Conservation (phyloP, 352 stramenopile genomes). For the Globisporangium perplexum region DNA sequence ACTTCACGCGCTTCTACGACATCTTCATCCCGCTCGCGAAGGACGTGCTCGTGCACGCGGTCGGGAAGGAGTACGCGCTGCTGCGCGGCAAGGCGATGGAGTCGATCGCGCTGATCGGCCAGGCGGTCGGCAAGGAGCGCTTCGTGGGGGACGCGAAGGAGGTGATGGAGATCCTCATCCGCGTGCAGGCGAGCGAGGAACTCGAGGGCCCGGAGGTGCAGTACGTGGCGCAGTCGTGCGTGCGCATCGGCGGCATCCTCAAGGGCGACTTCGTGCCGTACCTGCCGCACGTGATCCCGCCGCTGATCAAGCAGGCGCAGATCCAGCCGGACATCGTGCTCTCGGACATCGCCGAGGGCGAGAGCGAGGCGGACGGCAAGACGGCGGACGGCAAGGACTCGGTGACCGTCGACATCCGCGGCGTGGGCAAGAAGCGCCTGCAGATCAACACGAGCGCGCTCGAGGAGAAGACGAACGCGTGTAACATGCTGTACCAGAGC, state of each 20-base stretch:
- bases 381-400: conserved; percentile 64
- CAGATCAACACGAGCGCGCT: conserved; percentile 85
- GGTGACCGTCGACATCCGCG: conserved; percentile 73
- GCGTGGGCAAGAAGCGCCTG: conserved; percentile 75
- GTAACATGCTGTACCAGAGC: conserved; percentile 88
- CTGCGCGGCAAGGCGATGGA: conserved; percentile 86
- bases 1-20: conserved; percentile 78
- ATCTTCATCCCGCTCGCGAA: conserved; percentile 87
- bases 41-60: conserved; percentile 72
- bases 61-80: conserved; percentile 72
- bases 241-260: conserved; percentile 82
- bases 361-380: conserved; percentile 45
- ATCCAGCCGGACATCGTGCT: conserved; percentile 81
- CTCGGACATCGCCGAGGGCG: conserved; percentile 51
- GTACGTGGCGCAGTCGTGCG: conserved; percentile 84
- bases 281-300: conserved; percentile 74
- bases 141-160: conserved; percentile 74
- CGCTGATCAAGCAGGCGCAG: conserved; percentile 76
- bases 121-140: conserved; percentile 82
- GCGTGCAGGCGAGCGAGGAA: conserved; percentile 63
- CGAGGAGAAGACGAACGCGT: conserved; percentile 83
- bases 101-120: conserved; percentile 82
- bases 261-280: conserved; percentile 87
- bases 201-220: conserved; percentile 73
- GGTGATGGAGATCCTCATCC: conserved; percentile 86